Conservation (phyloP, 2,329 filamentous ascomycete species). For the Zymoseptoria passerinii region DNA sequence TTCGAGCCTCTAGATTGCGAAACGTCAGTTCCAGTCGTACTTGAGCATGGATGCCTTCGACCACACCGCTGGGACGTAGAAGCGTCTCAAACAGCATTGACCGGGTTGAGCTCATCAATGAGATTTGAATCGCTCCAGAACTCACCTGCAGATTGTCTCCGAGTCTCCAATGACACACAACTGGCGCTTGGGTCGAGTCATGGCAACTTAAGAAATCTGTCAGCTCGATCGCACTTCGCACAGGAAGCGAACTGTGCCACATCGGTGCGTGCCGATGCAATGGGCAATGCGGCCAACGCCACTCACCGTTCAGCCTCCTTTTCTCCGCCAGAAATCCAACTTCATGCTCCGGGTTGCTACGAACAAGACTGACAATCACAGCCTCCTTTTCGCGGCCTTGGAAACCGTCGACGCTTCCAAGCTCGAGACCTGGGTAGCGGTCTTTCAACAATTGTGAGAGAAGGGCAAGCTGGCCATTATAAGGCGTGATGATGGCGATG, state of each 20-base stretch:
- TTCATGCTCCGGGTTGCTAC: constrained; percentile 78
- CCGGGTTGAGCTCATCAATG: not conserved
- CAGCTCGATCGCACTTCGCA: not conserved
- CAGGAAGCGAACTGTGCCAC: not conserved
- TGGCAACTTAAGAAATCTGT: constrained; percentile 58
- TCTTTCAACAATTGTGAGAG: constrained; percentile 71
- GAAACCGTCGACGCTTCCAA: constrained; percentile 96
- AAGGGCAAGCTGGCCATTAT: constrained; percentile 84
- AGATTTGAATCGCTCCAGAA: constrained; percentile 19
- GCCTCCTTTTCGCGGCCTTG: constrained; percentile 96
- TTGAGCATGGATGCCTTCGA: not conserved
- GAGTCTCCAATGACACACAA: constrained; percentile 88
- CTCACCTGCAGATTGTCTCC: constrained; percentile 82
- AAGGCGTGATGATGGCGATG: constrained; percentile 90
- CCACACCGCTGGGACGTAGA: not conserved
- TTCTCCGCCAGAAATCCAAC: constrained; percentile 92
- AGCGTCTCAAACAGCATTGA: not conserved
- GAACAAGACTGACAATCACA: constrained; percentile 84
- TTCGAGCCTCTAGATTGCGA: constrained; percentile 57
- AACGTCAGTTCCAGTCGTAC: not conserved
- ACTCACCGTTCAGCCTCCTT: constrained; percentile 79
- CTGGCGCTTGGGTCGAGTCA: constrained; percentile 89
- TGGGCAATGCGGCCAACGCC: constrained; percentile 1
- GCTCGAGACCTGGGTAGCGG: constrained; percentile 71
- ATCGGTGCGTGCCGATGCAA: not conserved